A percentile compares a stretch with the other conserved stretches of the same genome.
Conservation (phyloP, 208 protist species). For the Willaertia magna region DNA sequence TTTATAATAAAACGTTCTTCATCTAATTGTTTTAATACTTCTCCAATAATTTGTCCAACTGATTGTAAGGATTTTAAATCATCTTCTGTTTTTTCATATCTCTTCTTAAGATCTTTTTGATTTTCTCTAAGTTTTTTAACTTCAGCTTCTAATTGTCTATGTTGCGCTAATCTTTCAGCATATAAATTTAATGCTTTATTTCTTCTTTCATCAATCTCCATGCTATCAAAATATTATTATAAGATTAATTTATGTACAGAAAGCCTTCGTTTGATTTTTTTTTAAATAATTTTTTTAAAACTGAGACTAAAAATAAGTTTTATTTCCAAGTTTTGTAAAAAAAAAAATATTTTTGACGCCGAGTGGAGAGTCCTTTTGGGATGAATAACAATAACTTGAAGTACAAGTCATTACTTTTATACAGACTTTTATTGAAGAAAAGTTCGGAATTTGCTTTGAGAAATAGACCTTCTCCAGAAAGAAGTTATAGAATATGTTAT, state of each 20-base stretch:
- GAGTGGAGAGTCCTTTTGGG: too few species aligned
- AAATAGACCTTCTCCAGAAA: neutral
- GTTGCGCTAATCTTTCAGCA: neutral
- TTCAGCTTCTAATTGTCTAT: neutral
- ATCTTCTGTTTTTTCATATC: conserved; percentile 88
- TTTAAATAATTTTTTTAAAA: too few species aligned
- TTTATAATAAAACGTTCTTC: conserved; percentile 95
- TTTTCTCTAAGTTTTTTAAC: neutral
- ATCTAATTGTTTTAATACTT: conserved; percentile 89
- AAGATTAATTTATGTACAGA: too few species aligned
- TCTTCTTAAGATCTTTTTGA: conserved; percentile 48
- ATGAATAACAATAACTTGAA: too few species aligned
- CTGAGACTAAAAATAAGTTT: too few species aligned
- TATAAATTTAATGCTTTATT: neutral
- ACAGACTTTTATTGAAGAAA: neutral
- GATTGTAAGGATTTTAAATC: conserved; percentile 93
- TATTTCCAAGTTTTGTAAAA: too few species aligned
- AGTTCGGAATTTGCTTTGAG: neutral
- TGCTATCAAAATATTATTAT: too few species aligned
- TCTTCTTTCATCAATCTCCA: neutral
- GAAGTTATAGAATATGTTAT: neutral
- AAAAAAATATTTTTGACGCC: too few species aligned
- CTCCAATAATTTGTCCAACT: conserved; percentile 96
- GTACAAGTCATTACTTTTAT: neutral
- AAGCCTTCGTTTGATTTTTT: too few species aligned